These are phyloP conservation scores for Wickerhamomyces bisporus DNA, from an alignment of 805 yeast species.

Conservation along the genomic window DNA sequence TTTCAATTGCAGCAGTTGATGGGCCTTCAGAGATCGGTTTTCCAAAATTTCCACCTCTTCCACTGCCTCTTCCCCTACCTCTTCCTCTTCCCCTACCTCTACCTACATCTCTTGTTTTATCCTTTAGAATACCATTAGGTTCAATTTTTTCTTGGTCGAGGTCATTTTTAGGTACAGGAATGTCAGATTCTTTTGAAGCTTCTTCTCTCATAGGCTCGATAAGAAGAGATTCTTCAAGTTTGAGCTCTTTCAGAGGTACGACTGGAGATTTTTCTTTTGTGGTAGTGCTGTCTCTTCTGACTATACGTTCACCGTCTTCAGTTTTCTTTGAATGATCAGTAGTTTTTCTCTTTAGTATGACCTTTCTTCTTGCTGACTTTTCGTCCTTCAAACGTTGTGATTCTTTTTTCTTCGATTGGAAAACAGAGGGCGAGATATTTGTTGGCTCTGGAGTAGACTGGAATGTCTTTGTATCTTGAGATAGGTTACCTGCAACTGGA, in stretches of 20 bases:
- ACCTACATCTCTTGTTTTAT: neutral
- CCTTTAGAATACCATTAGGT: neutral
- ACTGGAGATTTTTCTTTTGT: no score
- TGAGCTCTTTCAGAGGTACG: no score
- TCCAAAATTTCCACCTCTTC: neutral
- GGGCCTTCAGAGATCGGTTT: no score
- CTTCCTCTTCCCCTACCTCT: conserved; percentile 1
- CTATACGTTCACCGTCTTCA: no score
- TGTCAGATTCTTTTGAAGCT: no score
- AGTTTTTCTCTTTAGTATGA: neutral
- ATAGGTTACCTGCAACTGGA: neutral
- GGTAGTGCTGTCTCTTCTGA: no score
- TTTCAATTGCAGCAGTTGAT: no score
- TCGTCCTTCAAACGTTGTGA: neutral
- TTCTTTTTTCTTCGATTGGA: neutral
- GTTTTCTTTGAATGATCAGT: neutral
- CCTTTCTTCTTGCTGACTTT: neutral
- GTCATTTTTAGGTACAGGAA: no score
- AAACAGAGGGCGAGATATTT: neutral
- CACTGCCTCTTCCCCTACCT: neutral
- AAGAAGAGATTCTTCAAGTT: no score
- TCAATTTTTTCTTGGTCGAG: no score
- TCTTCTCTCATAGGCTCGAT: no score
- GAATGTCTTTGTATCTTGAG: conserved; percentile 1
- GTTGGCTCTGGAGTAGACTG: conserved; percentile 1